Percentiles rank a stretch among this genome's conserved stretches.
Evolutionary conservation across 768 basidiomycete genomes (phyloP).

Genomic region (Sistotremastrum suecicum): DNA sequence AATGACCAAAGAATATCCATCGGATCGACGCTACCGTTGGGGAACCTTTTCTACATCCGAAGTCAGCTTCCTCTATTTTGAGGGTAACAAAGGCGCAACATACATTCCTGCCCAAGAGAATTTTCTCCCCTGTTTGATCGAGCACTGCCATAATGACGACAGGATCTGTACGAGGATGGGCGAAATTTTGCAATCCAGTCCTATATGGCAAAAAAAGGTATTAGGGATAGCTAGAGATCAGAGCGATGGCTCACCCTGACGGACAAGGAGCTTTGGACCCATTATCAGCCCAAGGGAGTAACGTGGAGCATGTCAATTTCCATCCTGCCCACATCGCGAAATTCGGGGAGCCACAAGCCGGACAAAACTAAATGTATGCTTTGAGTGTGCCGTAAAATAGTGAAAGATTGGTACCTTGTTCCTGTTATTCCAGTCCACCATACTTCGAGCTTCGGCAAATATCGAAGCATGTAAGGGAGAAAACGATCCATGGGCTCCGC

Average conservation of each 20-base stretch:
- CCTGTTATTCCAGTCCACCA: constrained; percentile 88
- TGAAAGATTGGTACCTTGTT: constrained; percentile 46
- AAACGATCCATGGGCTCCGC: constrained; percentile 40
- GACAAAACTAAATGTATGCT: constrained; percentile 53
- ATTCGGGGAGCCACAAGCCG: constrained; percentile 67
- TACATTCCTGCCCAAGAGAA: constrained; percentile 80
- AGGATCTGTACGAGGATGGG: constrained; percentile 69
- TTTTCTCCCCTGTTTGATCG: constrained; percentile 64
- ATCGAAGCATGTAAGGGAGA: constrained; percentile 56
- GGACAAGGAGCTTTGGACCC: constrained; percentile 51
- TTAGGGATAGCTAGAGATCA: background rate
- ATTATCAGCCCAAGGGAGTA: constrained; percentile 64
- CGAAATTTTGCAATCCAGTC: constrained; percentile 78
- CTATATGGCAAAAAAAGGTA: constrained; percentile 22
- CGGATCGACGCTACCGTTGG: constrained; percentile 20
- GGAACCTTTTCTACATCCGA: constrained; percentile 40
- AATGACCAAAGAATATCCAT: background rate
- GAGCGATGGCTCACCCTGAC: constrained; percentile 39
- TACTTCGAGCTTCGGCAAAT: constrained; percentile 62
- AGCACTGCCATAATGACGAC: constrained; percentile 88
- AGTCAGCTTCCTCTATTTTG: background rate
- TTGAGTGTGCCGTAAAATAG: background rate
- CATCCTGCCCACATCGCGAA: constrained; percentile 92
- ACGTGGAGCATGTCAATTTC: constrained; percentile 73
- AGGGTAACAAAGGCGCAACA: constrained; percentile 14